Conservation (phyloP, 1,284 basidiomycete species). For the Marasmius tenuissimus region DNA sequence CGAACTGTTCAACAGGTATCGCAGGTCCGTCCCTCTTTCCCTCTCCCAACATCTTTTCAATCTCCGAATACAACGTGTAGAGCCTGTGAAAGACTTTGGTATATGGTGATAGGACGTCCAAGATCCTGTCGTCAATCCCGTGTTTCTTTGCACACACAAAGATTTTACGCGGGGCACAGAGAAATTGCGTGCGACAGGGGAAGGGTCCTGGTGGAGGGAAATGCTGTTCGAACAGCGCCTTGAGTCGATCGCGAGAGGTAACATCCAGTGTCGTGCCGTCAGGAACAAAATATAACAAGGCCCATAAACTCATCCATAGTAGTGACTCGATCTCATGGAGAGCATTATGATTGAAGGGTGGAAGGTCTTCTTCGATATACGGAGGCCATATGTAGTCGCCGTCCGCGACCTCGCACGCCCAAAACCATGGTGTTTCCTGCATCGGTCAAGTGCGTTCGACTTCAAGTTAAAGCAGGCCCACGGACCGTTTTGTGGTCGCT, state of each 20-base stretch:
- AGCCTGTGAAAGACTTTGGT: neutral
- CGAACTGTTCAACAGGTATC: too few species aligned
- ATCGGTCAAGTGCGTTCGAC: neutral
- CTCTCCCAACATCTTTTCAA: neutral
- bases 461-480: neutral
- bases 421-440: neutral
- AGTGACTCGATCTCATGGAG: neutral
- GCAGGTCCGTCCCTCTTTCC: too few species aligned
- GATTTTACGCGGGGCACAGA: neutral
- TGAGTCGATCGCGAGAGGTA: neutral
- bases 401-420: neutral
- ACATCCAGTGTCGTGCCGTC: neutral
- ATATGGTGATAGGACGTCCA: neutral
- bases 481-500: neutral
- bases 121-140: neutral
- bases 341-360: neutral
- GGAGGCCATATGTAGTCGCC: neutral
- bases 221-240: neutral
- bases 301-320: neutral
- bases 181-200: neutral
- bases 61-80: neutral
- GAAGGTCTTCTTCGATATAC: neutral
- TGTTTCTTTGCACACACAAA: neutral
- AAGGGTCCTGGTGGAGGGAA: neutral
- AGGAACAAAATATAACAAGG: neutral